Evolutionary conservation across 495 filamentous ascomycete species (phyloP), one percentile per base, ranked within the genome.

Genomic region (Hypoxylon perforatum): DNA sequence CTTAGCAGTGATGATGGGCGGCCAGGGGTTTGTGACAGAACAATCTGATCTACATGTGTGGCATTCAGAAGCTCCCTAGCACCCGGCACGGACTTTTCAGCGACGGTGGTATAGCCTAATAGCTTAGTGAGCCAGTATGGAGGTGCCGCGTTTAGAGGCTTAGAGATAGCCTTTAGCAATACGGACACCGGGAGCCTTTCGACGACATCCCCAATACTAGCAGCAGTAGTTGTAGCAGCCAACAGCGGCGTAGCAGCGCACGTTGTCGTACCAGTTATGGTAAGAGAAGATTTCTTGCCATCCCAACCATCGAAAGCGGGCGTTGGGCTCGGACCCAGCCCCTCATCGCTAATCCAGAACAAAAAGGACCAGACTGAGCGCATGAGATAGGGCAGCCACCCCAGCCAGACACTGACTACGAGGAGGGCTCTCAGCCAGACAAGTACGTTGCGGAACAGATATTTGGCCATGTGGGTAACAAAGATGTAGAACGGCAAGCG

Each of bases 271-370:
- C 66, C 59, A 7, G 69, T 60, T 35, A 71, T 36, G 9, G 63
- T 48, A 19, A 73, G 23, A n/a, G 67, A 67, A 5, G 56, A 46
- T 8, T 49, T 22, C 36, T 55, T 61, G 15, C 44, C 59, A 55
- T 70, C 67, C 38, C 67, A 61, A 39, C 57, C 50, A 22, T 72
- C 61, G 22, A 75, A 73, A 17, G n/a, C 39, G 22, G 76, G 15
- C 0, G 68, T 52, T 1, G 68, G 55, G 12, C 67, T 64, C 35
- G 70, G 71, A n/a, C 88, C 84, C 85, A 94, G 92, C 33, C 91
- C 91, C 41, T 93, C 95, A 80, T 99, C 96, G 35, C 90, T 94
- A 57, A 98, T 78, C 94, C 94, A 98, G 78, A 99, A 97, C 51
- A 97, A 78, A 57, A 90, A 87, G 46, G 93, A 84, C 95, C 95